These are phyloP conservation scores for Termitomyces sp. DNA, from an alignment of 768 basidiomycete species.

Conservation along the genomic window DNA sequence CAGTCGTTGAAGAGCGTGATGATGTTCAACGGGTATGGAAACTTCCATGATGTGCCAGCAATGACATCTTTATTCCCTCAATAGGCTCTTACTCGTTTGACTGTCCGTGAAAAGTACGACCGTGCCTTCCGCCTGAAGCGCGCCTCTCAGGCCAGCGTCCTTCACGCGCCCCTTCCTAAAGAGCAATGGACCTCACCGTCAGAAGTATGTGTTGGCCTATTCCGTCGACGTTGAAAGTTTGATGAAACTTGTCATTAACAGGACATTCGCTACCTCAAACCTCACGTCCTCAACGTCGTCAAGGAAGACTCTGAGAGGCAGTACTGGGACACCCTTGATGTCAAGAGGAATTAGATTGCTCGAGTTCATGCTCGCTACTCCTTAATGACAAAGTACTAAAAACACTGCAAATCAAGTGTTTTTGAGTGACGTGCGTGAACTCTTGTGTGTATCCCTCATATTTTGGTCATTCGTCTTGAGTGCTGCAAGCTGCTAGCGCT, in stretches of 20 bases:
- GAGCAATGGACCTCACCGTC: conserved; percentile 71
- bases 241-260: conserved; percentile 24
- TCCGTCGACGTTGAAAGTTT: not conserved
- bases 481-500: not conserved
- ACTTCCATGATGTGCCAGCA: not conserved
- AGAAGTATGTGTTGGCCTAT: conserved; percentile 48
- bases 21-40: conserved; percentile 70
- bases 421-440: not conserved
- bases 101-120: conserved; percentile 78
- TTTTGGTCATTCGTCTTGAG: not conserved
- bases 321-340: conserved; percentile 74
- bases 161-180: conserved; percentile 77
- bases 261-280: conserved; percentile 88
- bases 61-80: conserved; percentile 3
- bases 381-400: not conserved
- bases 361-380: not conserved
- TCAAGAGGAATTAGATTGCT: conserved; percentile 57
- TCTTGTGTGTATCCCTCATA: not conserved
- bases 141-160: conserved; percentile 72
- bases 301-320: conserved; percentile 73
- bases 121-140: conserved; percentile 85
- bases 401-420: not conserved
- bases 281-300: conserved; percentile 66
- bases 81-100: conserved; percentile 82
- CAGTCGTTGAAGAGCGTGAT: conserved; percentile 73